Base-by-base conservation (phyloP, 768 basidiomycete genomes). In the Boletellus ananiceps region DNA sequence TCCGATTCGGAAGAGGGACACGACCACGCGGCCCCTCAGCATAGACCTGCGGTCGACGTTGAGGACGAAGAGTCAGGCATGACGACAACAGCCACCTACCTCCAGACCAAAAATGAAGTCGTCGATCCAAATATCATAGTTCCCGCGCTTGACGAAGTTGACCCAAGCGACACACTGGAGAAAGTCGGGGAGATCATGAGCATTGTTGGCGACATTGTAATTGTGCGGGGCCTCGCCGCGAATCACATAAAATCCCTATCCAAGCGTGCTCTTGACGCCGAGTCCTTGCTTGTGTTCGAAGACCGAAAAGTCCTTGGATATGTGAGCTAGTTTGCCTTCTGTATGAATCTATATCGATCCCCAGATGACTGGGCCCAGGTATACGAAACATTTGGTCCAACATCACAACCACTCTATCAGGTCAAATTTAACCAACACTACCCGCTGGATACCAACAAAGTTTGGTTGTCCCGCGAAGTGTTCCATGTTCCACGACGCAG, bases 381-480 rank as follows among this genome's bases (percentile, higher is more conserved):
- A 45, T 89, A 86, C 63, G 95, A 98, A 70, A 96, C 94, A 0
- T 98, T 98, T 68, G 95, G 95, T 9, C 93, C 95, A 3, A 91
- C 94, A 8, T 77, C 80, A 16, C 85, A 89, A 51, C 95, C 95
- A 6, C 72, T 95, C 49, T 98, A 98, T 64, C 87, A 92, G 58
- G 75, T 97, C 55, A 84, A 83, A 60, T 91, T 94, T 68, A 86
- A 77, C 56, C 72, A 81, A 32, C 64, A 74, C 3, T 84, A 82
- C 57, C 80, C 86, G 5, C 65, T 88, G 38, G 75, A 88, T 61
- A 61, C 70, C 12, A 73, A 78, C 46, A 78, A 77, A 58, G 74
- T 86, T 36, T 67, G 67, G 47, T 52, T 80, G 15, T 77, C 77
- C 21, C 78, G 81, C 25, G 74, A 81, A 50, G 84, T 97, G 29